Percentiles rank a stretch among this genome's conserved stretches.
Conservation (phyloP, 2,329 filamentous ascomycete genomes). For the Tolypocladium ophioglossoides region DNA sequence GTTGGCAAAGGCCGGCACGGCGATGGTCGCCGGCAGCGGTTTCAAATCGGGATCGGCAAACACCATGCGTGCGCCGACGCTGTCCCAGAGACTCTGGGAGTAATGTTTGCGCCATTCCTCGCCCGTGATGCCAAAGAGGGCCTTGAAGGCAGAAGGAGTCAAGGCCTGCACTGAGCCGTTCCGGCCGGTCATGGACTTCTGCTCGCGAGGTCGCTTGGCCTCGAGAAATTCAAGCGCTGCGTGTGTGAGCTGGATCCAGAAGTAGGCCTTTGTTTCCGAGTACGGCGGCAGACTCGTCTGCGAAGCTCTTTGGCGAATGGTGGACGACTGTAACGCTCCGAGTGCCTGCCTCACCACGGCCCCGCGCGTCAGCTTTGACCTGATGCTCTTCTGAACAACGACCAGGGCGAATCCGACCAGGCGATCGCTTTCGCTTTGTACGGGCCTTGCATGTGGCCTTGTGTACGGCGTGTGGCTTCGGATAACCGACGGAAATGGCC, state of each 20-base stretch:
- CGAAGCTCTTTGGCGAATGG: conserved; percentile 10
- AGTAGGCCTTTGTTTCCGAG: conserved; percentile 21
- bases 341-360: conserved; percentile 16
- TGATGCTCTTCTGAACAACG: conserved; percentile 13
- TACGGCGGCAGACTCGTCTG: conserved; percentile 12
- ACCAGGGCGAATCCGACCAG: conserved; percentile 18
- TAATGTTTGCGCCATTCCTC: conserved; percentile 19
- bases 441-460: neutral
- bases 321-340: conserved; percentile 12
- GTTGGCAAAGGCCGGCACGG: neutral
- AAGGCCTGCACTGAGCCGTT: neutral
- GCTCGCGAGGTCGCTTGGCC: neutral
- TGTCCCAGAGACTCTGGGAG: conserved; percentile 12
- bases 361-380: neutral
- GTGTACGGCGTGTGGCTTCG: neutral
- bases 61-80: conserved; percentile 14
- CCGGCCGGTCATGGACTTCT: neutral
- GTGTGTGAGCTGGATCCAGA: conserved; percentile 17
- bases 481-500: conserved; percentile 13
- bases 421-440: conserved; percentile 8
- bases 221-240: conserved; percentile 5
- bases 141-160: conserved; percentile 7
- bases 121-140: conserved; percentile 11
- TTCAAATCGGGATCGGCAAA: conserved; percentile 16
- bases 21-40: conserved; percentile 8